phyloP scores from a whole-genome alignment of 306 rosid species.

The Dryas octopetala region DNA sequence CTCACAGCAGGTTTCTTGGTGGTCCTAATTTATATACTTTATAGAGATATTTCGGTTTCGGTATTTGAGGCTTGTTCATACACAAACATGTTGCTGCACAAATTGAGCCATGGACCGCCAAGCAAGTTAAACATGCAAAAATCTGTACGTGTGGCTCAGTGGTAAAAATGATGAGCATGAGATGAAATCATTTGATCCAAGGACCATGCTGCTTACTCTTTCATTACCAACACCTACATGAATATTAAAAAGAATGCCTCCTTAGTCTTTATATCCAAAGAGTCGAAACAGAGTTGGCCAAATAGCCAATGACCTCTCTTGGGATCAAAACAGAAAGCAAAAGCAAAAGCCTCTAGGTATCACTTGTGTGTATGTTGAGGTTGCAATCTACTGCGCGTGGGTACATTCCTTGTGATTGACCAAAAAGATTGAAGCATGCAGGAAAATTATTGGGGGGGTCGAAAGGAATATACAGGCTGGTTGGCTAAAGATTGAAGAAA shows the following conservation, averaged over 20 bases:
- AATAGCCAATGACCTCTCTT: too few species aligned
- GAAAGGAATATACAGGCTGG: conserved; percentile 1
- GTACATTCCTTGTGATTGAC: not conserved
- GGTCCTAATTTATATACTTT: not conserved
- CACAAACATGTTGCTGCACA: too few species aligned
- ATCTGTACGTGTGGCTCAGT: too few species aligned
- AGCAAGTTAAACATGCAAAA: too few species aligned
- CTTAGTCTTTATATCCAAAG: too few species aligned
- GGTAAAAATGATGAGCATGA: too few species aligned
- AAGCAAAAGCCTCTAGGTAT: not conserved
- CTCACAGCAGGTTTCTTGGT: not conserved
- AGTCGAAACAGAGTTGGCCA: too few species aligned
- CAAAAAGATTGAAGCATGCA: not conserved
- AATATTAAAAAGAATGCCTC: too few species aligned
- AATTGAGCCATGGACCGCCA: too few species aligned
- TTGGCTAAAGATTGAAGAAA: not conserved
- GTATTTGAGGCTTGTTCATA: not conserved
- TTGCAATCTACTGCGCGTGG: not conserved
- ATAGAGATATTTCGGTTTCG: not conserved
- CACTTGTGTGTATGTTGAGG: not conserved
- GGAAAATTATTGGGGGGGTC: not conserved
- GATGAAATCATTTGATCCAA: too few species aligned
- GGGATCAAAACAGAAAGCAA: not conserved
- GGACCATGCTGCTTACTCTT: too few species aligned
- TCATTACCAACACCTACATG: too few species aligned